Evolutionary conservation across 805 yeast species (phyloP).

Genomic region (Brettanomyces sp.): DNA sequence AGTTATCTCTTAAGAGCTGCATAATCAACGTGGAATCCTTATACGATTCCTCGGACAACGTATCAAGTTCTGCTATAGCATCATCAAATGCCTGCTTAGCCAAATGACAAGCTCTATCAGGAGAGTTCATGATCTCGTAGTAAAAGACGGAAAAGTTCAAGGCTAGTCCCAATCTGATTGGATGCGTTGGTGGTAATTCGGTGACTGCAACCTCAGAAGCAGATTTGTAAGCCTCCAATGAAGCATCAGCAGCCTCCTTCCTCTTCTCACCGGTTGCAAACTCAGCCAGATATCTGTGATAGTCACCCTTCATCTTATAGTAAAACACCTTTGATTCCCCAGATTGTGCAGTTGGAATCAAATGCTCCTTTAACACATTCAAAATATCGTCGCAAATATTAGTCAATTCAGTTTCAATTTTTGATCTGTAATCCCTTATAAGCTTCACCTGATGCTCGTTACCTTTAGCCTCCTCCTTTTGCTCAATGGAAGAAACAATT

Average conservation of each 20-base stretch:
- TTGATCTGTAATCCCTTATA: constrained; percentile 89
- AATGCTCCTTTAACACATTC: constrained; percentile 76
- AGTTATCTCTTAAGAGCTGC: constrained; percentile 97
- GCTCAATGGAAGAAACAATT: constrained; percentile 95
- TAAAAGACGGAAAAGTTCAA: constrained; percentile 96
- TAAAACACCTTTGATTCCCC: constrained; percentile 98
- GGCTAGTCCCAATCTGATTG: constrained; percentile 96
- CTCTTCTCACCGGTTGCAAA: constrained; percentile 88
- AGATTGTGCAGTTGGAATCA: constrained; percentile 88
- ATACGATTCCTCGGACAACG: constrained; percentile 95
- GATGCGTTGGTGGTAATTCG: constrained; percentile 97
- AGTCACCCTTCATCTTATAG: constrained; percentile 99
- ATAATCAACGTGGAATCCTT: constrained; percentile 97
- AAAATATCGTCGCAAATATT: constrained; percentile 92
- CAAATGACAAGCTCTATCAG: constrained; percentile 97
- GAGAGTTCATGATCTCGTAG: constrained; percentile 96
- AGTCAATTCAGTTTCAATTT: constrained; percentile 86
- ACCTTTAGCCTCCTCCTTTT: constrained; percentile 95
- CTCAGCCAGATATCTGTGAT: constrained; percentile 98
- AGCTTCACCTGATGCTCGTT: constrained; percentile 81
- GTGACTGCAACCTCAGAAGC: constrained; percentile 97
- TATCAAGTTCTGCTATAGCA: constrained; percentile 97
- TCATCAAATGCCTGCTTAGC: constrained; percentile 99
- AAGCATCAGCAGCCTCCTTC: constrained; percentile 83
- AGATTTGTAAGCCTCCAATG: constrained; percentile 88